A percentile compares a stretch with the other conserved stretches of the same genome.
Evolutionary conservation across 345 rosid genomes (phyloP).

Genomic region (Syzygium jambos): DNA sequence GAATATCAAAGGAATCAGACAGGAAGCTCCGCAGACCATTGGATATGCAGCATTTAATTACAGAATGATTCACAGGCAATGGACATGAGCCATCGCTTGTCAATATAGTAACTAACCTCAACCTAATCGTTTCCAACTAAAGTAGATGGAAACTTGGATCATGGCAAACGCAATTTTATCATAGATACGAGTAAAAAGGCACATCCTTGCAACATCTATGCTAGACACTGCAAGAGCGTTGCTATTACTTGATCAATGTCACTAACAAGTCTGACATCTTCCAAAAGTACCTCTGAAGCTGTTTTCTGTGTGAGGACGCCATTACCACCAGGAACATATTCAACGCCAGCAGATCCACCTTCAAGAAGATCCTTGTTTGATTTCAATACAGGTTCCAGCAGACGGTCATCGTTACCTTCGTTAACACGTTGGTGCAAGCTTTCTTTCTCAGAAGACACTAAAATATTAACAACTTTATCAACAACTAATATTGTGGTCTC

Average conservation of each 20-base stretch:
- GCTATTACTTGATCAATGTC: neutral
- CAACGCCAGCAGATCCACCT: neutral
- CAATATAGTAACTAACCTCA: neutral
- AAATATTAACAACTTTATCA: constrained; percentile 23
- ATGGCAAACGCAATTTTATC: neutral
- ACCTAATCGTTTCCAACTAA: neutral
- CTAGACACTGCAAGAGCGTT: neutral
- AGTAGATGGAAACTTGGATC: neutral
- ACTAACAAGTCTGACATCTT: neutral
- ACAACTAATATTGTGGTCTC: constrained; percentile 19
- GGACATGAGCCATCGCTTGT: neutral
- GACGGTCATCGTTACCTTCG: neutral
- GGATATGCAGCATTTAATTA: neutral
- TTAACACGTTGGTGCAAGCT: neutral
- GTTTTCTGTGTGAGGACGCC: neutral
- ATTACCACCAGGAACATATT: neutral
- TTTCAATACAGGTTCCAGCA: neutral
- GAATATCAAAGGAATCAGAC: neutral
- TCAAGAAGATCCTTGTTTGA: neutral
- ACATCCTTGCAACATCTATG: neutral
- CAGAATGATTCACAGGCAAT: neutral
- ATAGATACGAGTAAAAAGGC: neutral
- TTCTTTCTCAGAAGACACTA: constrained; percentile 8
- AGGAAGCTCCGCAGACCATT: neutral
- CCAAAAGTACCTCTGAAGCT: neutral